Evolutionary conservation across 768 basidiomycete genomes (phyloP).

Genomic region (Kwoniella shandongensis): DNA sequence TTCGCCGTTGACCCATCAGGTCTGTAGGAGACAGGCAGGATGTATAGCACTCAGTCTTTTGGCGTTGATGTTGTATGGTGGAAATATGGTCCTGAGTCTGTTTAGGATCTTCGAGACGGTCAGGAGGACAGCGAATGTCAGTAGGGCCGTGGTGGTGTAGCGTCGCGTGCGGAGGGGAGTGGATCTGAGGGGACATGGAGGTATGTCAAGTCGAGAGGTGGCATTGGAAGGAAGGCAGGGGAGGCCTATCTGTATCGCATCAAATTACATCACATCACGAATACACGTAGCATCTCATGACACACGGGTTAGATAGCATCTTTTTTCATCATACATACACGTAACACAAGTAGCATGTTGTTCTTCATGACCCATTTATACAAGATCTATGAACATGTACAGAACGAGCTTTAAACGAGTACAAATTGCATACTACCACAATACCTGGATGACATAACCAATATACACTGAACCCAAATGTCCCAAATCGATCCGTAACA

Average conservation of each 20-base stretch:
- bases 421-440: too few species aligned
- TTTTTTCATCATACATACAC: background rate
- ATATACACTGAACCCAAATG: background rate
- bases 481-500: background rate
- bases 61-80: constrained; percentile 38
- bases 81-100: constrained; percentile 50
- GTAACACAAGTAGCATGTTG: background rate
- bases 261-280: too few species aligned
- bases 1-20: constrained; percentile 22
- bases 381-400: constrained; percentile 12
- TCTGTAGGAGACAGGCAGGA: constrained; percentile 44
- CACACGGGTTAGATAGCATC: background rate
- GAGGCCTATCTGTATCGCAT: too few species aligned
- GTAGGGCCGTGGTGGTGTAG: constrained; percentile 9
- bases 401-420: constrained; percentile 4
- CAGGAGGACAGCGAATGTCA: constrained; percentile 36
- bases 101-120: constrained; percentile 52
- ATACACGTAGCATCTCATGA: background rate
- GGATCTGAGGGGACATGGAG: background rate
- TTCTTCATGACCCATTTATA: background rate
- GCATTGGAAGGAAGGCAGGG: too few species aligned
- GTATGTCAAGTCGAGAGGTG: background rate
- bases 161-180: background rate
- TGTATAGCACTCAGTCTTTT: constrained; percentile 41
- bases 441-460: background rate